Conservation (phyloP, 805 yeast genomes). For the Schwanniomyces sp. region DNA sequence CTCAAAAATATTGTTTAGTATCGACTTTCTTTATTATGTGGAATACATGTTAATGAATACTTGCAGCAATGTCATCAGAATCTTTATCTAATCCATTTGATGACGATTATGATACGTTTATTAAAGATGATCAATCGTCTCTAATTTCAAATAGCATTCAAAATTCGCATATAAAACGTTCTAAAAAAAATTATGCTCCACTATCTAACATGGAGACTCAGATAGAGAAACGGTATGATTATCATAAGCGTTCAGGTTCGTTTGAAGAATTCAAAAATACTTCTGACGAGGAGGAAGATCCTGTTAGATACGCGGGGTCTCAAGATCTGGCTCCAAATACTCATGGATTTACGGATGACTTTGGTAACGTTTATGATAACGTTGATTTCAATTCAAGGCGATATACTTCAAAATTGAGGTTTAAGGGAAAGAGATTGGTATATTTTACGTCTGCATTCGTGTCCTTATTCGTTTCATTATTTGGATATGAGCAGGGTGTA, state of each 20-base stretch:
- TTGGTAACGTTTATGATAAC: conserved; percentile 35
- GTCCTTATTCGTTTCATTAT: conserved; percentile 41
- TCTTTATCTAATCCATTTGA: conserved; percentile 4
- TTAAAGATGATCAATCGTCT: not conserved
- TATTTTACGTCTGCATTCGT: conserved; percentile 47
- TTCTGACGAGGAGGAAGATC: conserved; percentile 14
- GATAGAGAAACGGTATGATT: not conserved
- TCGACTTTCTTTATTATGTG: not conserved
- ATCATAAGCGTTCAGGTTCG: conserved; percentile 2
- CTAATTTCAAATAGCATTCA: not conserved
- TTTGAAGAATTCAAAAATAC: conserved; percentile 8
- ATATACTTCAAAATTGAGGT: conserved; percentile 29
- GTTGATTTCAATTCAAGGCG: conserved; percentile 34
- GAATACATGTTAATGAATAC: not conserved
- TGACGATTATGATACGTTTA: not conserved
- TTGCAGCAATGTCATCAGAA: not conserved
- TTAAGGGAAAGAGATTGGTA: conserved; percentile 41
- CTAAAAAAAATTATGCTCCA: not conserved
- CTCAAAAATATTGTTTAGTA: not conserved
- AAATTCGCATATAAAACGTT: conserved; percentile 1
- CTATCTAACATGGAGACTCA: conserved; percentile 2
- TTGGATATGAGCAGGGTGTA: conserved; percentile 66
- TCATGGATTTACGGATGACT: conserved; percentile 22
- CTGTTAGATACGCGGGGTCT: conserved; percentile 9
- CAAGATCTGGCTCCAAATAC: conserved; percentile 4